Percentiles rank a stretch among this genome's conserved stretches.
phyloP scores from a whole-genome alignment of 768 basidiomycete species.

The Tylopilus vinaceipallidus region DNA sequence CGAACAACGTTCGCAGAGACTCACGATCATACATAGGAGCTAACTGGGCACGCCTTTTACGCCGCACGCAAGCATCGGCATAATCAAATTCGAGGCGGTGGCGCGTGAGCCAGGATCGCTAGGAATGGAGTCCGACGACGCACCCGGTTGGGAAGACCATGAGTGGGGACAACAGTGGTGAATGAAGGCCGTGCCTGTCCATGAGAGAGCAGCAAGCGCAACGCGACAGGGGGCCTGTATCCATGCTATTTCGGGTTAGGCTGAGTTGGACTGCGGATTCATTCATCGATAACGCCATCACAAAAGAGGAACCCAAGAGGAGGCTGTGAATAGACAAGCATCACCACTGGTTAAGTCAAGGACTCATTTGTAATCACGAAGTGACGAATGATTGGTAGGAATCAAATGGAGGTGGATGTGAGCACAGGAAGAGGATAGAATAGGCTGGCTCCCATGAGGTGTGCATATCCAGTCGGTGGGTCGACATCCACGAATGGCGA shows the following conservation, averaged over 20 bases:
- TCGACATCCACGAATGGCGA: constrained; percentile 13
- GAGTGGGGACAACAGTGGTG: neutral
- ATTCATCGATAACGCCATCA: too few relatives aligned
- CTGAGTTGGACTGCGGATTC: constrained; percentile 8
- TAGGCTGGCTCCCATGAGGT: constrained; percentile 15
- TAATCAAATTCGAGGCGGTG: constrained; percentile 17
- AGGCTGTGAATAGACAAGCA: constrained; percentile 1
- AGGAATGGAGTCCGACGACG: constrained; percentile 14
- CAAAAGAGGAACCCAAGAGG: constrained; percentile 11
- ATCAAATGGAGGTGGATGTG: neutral
- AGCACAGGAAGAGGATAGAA: constrained; percentile 10
- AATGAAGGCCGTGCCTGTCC: constrained; percentile 7
- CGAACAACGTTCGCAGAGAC: constrained; percentile 1
- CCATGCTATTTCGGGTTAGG: constrained; percentile 18
- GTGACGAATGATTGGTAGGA: neutral
- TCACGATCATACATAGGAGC: constrained; percentile 16
- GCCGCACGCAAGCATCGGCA: constrained; percentile 8
- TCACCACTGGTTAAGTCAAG: neutral
- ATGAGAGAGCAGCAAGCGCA: constrained; percentile 5
- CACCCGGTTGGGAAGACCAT: constrained; percentile 2
- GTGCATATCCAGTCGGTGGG: constrained; percentile 5
- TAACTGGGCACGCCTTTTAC: neutral
- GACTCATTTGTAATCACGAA: constrained; percentile 2
- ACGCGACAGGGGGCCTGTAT: constrained; percentile 13
- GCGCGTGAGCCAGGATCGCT: neutral